These are phyloP conservation scores for Ustilago vetiveriae DNA, from an alignment of 1,284 basidiomycete genomes.

Conservation along the genomic window DNA sequence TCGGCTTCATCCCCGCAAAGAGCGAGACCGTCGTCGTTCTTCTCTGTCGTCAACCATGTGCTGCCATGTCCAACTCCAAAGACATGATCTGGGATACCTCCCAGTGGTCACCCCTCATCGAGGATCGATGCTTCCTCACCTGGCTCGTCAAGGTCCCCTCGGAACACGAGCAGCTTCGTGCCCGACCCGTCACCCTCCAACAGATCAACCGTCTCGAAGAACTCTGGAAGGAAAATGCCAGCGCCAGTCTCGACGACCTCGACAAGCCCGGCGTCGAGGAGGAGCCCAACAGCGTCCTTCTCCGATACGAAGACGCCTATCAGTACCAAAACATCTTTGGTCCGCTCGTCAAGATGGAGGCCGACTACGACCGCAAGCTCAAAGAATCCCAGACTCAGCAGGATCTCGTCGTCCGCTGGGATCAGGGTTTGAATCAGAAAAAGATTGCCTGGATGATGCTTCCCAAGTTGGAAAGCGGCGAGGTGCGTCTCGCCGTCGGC, in stretches of 20 bases:
- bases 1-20: constrained; percentile 99
- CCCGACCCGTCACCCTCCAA: constrained; percentile 92
- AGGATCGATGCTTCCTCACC: constrained; percentile 95
- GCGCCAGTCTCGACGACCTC: constrained; percentile 92
- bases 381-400: constrained; percentile 99
- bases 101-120: constrained; percentile 97
- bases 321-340: constrained; percentile 99
- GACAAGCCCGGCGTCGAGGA: constrained; percentile 79
- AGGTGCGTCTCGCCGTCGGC: constrained; percentile 94
- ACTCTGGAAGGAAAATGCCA: constrained; percentile 95
- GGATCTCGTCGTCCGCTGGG: constrained; percentile 94
- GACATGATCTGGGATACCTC: constrained; percentile 98
- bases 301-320: constrained; percentile 94
- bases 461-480: constrained; percentile 96
- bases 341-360: constrained; percentile 98
- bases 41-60: constrained; percentile 99
- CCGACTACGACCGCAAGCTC: constrained; percentile 96
- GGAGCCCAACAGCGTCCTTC: constrained; percentile 88
- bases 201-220: constrained; percentile 98
- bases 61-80: constrained; percentile 84
- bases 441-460: constrained; percentile 94
- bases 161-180: constrained; percentile 92
- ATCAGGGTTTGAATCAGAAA: constrained; percentile 96
- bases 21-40: constrained; percentile 98
- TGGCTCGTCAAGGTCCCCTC: constrained; percentile 98